Conservation (phyloP, 257 asterid species). For the Solanum arcanum region DNA sequence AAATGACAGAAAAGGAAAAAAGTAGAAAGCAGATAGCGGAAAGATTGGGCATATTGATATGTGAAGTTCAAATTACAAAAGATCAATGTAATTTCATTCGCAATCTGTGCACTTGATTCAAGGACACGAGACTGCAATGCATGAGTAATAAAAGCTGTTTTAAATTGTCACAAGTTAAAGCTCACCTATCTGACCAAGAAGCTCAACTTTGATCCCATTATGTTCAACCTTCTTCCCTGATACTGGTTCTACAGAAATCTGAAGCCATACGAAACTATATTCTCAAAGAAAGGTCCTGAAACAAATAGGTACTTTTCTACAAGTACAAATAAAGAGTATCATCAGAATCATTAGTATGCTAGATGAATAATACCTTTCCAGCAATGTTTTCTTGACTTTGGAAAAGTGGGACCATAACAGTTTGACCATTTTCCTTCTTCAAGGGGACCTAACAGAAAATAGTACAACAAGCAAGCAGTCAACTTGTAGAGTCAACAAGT, state of each 20-base stretch:
- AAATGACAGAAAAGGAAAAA: not conserved
- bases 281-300: not conserved
- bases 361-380: conserved; percentile 28
- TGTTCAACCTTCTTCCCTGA: conserved; percentile 98
- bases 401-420: conserved; percentile 41
- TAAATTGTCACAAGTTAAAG: not conserved
- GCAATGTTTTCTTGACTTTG: conserved; percentile 41
- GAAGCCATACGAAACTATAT: conserved; percentile 6
- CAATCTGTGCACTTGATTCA: not conserved
- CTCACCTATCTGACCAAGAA: conserved; percentile 99
- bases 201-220: conserved; percentile 97
- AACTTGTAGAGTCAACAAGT: not conserved
- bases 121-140: not conserved
- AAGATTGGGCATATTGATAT: not conserved
- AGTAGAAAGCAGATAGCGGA: not conserved
- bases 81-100: not conserved
- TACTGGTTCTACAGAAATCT: conserved; percentile 84
- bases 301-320: not conserved
- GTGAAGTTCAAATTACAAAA: not conserved
- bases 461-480: not conserved
- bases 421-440: conserved; percentile 45
- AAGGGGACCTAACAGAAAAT: conserved; percentile 18
- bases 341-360: not conserved
- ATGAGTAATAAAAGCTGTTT: not conserved
- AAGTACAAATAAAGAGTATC: not conserved